These are phyloP conservation scores for Penicillium sclerotigenum DNA, from an alignment of 2,329 filamentous ascomycete genomes.

Conservation along the genomic window DNA sequence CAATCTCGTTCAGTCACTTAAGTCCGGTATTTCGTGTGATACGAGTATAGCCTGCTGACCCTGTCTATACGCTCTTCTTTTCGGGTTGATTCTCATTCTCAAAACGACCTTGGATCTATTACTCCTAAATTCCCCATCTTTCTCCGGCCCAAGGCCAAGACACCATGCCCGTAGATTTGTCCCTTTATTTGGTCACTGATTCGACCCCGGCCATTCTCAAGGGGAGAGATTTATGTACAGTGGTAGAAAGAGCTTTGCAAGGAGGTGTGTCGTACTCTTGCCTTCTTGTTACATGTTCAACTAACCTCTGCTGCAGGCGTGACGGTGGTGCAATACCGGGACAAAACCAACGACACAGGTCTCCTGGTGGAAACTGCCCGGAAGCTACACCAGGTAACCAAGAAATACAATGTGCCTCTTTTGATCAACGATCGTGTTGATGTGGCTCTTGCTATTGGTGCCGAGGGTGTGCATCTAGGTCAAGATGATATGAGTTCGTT, in stretches of 20 bases:
- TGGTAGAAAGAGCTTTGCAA: constrained; percentile 71
- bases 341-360: constrained; percentile 76
- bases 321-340: constrained; percentile 83
- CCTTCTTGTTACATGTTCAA: constrained; percentile 5
- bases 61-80: neutral
- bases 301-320: constrained; percentile 51
- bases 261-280: constrained; percentile 55
- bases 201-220: constrained; percentile 83
- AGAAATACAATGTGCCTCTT: constrained; percentile 67
- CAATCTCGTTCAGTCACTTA: constrained; percentile 2
- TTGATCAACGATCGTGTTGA: constrained; percentile 93
- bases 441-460: constrained; percentile 78
- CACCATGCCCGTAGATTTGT: constrained; percentile 63
- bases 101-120: neutral
- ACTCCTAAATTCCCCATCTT: neutral
- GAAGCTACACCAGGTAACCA: constrained; percentile 68
- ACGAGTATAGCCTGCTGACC: neutral
- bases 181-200: constrained; percentile 88
- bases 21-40: neutral
- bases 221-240: constrained; percentile 62
- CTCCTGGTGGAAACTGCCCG: constrained; percentile 67
- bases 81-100: neutral
- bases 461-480: constrained; percentile 90
- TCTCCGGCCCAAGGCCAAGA: neutral
- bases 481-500: constrained; percentile 82